Evolutionary conservation across 2,329 filamentous ascomycete species (phyloP).

Genomic region (Trichophyton schoenleinii): DNA sequence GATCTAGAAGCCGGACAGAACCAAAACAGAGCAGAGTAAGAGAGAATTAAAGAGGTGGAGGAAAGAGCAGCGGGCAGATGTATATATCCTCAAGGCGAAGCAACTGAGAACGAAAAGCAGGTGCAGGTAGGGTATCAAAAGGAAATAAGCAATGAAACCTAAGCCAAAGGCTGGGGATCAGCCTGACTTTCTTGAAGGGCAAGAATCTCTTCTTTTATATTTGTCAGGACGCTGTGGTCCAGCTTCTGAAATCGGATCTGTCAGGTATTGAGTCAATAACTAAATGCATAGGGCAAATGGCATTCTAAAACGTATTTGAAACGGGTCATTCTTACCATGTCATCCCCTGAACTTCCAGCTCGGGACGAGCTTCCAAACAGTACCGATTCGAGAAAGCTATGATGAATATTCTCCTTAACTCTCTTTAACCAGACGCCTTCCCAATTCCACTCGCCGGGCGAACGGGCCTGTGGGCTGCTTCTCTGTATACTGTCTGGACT

Average conservation of each 20-base stretch:
- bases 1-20: no score
- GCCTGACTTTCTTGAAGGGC: slow-evolving; percentile 13
- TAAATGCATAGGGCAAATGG: neutral
- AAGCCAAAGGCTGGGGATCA: neutral
- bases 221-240: slow-evolving; percentile 22
- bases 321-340: slow-evolving; percentile 24
- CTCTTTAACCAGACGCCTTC: slow-evolving; percentile 91
- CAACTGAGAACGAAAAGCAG: neutral
- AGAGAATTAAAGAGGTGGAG: neutral
- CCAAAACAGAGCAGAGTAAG: neutral
- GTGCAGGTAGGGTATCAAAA: neutral
- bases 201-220: slow-evolving; percentile 27
- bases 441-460: slow-evolving; percentile 90
- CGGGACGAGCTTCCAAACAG: slow-evolving; percentile 56
- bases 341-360: slow-evolving; percentile 48
- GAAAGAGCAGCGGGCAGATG: neutral
- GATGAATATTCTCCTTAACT: slow-evolving; percentile 64
- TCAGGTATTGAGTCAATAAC: slow-evolving; percentile 5
- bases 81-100: neutral
- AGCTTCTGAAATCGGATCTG: slow-evolving; percentile 32
- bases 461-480: slow-evolving; percentile 38
- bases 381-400: slow-evolving; percentile 65
- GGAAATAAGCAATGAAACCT: no score
- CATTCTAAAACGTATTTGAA: neutral
- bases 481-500: slow-evolving; percentile 24